phyloP scores from a whole-genome alignment of 2,329 filamentous ascomycete genomes.

The Periconia sp. region DNA sequence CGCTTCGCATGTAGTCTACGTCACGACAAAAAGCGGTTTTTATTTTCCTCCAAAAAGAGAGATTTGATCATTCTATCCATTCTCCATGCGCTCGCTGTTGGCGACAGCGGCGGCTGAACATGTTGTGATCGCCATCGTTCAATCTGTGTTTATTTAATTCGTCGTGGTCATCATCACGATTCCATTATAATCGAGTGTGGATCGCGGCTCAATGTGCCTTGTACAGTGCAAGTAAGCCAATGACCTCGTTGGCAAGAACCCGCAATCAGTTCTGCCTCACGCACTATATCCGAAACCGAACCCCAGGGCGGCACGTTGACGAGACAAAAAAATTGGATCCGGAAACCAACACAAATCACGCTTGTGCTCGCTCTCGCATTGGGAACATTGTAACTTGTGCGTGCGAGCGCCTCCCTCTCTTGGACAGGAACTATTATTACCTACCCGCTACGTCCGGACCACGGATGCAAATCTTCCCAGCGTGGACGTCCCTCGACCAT shows the following conservation, averaged over 20 bases:
- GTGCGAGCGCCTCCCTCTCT: neutral
- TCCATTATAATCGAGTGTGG: neutral
- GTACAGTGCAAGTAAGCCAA: neutral
- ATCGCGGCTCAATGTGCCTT: too few species aligned
- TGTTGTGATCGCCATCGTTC: neutral
- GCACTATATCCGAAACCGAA: neutral
- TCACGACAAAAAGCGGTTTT: neutral
- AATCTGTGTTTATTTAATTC: neutral
- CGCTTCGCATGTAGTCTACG: neutral
- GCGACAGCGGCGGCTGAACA: neutral
- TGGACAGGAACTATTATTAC: neutral
- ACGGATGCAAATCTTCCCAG: neutral
- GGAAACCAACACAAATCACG: too few species aligned
- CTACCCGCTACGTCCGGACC: too few species aligned
- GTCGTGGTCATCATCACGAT: neutral
- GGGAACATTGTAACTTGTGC: neutral
- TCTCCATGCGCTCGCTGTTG: neutral
- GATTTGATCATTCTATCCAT: neutral
- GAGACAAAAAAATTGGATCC: too few species aligned
- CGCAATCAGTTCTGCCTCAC: neutral
- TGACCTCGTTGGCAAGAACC: neutral
- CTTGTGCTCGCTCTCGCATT: neutral
- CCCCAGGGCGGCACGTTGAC: too few species aligned
- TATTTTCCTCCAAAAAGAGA: neutral
- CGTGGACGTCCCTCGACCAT: neutral